These are phyloP conservation scores for Tetrahymena thermophila DNA, from an alignment of 73 alveolate species.

Conservation along the genomic window DNA sequence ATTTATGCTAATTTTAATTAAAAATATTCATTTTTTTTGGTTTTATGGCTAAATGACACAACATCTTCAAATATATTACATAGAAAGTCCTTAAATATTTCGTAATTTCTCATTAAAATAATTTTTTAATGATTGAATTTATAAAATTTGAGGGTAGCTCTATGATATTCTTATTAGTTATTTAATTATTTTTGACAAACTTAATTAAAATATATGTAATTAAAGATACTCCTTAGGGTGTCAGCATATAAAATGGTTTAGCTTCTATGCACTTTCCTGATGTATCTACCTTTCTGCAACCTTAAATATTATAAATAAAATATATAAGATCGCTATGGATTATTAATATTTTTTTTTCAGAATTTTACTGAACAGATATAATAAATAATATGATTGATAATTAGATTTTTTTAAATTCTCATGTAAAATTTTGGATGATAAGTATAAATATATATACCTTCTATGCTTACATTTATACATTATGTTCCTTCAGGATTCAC, in stretches of 20 bases:
- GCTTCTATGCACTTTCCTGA: neutral
- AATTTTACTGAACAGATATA: neutral
- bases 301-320: neutral
- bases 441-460: no score
- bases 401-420: no score
- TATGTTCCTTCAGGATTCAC: neutral
- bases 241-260: neutral
- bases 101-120: no score
- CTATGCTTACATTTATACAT: neutral
- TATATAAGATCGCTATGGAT: neutral
- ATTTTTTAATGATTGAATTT: no score
- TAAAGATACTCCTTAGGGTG: neutral
- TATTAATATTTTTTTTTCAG: neutral
- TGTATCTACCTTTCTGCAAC: neutral
- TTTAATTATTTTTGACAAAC: neutral
- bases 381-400: no score
- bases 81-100: no score
- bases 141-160: no score
- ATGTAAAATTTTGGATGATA: no score
- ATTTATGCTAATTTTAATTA: no score
- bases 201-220: neutral
- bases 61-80: no score
- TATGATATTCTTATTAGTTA: neutral
- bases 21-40: no score
- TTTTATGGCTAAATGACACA: no score